A percentile compares a stretch with the other conserved stretches of the same genome.
phyloP scores from a whole-genome alignment of 1,139 yeast genomes.

The Blastobotrys petasosporus region DNA sequence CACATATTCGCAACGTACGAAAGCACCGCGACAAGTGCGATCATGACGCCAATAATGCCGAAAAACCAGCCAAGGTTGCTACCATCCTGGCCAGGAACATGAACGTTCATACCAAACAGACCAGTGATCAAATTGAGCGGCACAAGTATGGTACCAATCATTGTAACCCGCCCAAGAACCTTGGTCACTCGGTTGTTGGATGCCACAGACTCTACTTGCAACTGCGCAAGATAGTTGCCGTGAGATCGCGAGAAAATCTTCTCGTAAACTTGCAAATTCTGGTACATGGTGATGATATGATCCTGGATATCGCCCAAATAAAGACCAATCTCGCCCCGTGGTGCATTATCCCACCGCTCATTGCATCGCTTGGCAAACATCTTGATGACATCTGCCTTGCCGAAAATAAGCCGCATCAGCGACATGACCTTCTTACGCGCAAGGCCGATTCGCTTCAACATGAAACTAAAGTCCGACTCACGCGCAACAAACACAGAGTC shows the following conservation, averaged over 20 bases:
- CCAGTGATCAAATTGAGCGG: constrained; percentile 96
- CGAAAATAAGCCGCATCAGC: constrained; percentile 71
- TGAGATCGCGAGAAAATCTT: constrained; percentile 88
- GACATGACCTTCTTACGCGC: constrained; percentile 94
- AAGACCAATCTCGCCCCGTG: constrained; percentile 76
- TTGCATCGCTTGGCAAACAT: constrained; percentile 89
- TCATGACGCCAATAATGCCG: constrained; percentile 49
- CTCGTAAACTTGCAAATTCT: constrained; percentile 87
- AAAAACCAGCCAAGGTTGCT: constrained; percentile 54
- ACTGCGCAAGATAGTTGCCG: constrained; percentile 91
- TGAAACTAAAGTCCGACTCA: constrained; percentile 71
- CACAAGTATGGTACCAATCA: constrained; percentile 87
- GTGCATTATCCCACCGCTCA: constrained; percentile 74
- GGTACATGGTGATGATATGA: constrained; percentile 81
- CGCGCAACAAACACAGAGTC: constrained; percentile 37
- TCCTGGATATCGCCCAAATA: constrained; percentile 93
- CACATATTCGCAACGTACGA: constrained; percentile 24
- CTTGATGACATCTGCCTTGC: constrained; percentile 93
- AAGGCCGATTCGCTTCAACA: constrained; percentile 91
- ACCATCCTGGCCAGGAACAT: constrained; percentile 57
- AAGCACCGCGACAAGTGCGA: constrained; percentile 20
- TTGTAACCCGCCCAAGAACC: constrained; percentile 86
- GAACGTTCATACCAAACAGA: constrained; percentile 96
- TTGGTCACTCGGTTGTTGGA: constrained; percentile 98
- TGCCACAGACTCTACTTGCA: constrained; percentile 93